phyloP scores from a whole-genome alignment of 495 filamentous ascomycete genomes.

The Choiromyces venosus region DNA sequence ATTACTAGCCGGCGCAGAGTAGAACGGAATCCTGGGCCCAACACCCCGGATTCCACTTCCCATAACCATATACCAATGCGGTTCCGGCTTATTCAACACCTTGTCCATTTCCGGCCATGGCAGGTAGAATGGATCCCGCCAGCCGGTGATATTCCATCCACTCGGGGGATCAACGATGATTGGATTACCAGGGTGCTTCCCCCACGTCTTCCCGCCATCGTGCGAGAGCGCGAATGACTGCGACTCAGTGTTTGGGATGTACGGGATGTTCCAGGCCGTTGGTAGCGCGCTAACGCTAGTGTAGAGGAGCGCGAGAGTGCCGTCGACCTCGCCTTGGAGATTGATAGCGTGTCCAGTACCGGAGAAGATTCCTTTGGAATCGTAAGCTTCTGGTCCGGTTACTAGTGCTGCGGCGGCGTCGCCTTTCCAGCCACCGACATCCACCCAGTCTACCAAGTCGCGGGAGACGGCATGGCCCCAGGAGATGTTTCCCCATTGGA shows the following conservation, averaged over 20 bases:
- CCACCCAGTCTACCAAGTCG: slow-evolving; percentile 44
- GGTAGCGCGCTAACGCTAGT: slow-evolving; percentile 52
- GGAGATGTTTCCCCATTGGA: slow-evolving; percentile 48
- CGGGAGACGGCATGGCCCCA: slow-evolving; percentile 45
- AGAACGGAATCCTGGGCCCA: slow-evolving; percentile 52
- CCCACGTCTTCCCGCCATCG: slow-evolving; percentile 51
- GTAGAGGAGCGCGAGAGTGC: slow-evolving; percentile 50
- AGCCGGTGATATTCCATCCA: slow-evolving; percentile 51
- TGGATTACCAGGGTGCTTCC: slow-evolving; percentile 50
- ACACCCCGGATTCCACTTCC: slow-evolving; percentile 51
- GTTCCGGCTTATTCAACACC: slow-evolving; percentile 40
- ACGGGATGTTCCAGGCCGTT: slow-evolving; percentile 49
- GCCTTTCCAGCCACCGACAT: slow-evolving; percentile 43
- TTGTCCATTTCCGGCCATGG: slow-evolving; percentile 47
- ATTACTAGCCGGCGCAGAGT: slow-evolving; percentile 48
- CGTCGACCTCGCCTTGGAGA: slow-evolving; percentile 44
- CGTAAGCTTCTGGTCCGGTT: slow-evolving; percentile 46
- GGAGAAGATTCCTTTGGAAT: slow-evolving; percentile 52
- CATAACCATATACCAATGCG: slow-evolving; percentile 50
- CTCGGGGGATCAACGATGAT: slow-evolving; percentile 48
- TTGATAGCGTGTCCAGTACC: slow-evolving; percentile 45
- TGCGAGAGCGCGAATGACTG: slow-evolving; percentile 50
- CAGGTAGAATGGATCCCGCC: slow-evolving; percentile 53
- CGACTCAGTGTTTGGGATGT: slow-evolving; percentile 50
- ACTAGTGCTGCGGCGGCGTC: slow-evolving; percentile 35